Percentiles rank a stretch among this genome's conserved stretches.
These are phyloP conservation scores for Colletotrichum tamarilloi DNA, from an alignment of 2,329 filamentous ascomycete species.

Conservation along the genomic window DNA sequence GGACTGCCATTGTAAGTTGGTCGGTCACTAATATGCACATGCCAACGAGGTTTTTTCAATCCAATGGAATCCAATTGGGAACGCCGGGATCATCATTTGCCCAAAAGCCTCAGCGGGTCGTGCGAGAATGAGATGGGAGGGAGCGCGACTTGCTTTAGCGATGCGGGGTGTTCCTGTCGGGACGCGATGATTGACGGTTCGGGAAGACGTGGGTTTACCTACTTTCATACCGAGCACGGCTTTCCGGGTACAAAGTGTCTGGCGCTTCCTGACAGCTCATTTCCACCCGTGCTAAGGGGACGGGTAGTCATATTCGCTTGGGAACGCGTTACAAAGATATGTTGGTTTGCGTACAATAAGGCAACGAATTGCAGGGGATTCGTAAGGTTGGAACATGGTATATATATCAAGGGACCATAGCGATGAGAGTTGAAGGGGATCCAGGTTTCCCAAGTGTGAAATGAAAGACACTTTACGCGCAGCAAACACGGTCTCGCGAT, in stretches of 20 bases:
- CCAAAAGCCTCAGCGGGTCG: constrained; percentile 31
- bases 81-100: constrained; percentile 13
- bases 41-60: not conserved
- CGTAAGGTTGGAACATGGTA: not conserved
- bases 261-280: constrained; percentile 20
- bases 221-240: not conserved
- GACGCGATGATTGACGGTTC: constrained; percentile 24
- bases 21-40: not conserved
- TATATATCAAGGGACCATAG: not conserved
- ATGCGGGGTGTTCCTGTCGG: constrained; percentile 20
- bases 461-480: constrained; percentile 27
- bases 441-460: constrained; percentile 6
- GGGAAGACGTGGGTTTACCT: not conserved
- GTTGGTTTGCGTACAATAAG: not conserved
- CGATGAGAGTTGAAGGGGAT: not conserved
- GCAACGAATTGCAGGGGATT: not conserved
- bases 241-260: not conserved
- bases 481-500: constrained; percentile 20
- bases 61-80: constrained; percentile 22
- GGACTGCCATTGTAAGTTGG: not conserved
- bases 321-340: not conserved
- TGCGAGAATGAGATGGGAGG: constrained; percentile 5
- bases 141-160: constrained; percentile 34
- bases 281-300: constrained; percentile 12
- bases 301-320: constrained; percentile 10